Base-by-base conservation (phyloP, 2,329 filamentous ascomycete genomes). In the Sporothrix pallida region DNA sequence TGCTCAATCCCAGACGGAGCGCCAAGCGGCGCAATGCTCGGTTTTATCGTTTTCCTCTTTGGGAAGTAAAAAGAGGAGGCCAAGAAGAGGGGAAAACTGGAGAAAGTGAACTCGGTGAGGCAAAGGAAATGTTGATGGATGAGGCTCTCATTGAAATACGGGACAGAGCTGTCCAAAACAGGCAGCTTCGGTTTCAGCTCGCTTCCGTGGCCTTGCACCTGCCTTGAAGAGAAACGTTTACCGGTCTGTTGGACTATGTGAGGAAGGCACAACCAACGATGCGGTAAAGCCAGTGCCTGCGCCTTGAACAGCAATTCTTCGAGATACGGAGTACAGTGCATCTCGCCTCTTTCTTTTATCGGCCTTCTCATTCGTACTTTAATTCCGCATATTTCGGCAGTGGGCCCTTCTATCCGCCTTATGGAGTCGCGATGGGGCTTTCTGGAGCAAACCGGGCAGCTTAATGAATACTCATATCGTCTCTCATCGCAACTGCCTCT, bases 41-140 rank as follows among this genome's bases (percentile, higher is more conserved):
- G 56, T n/a, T 54, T 52, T 52, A 58, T 71, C 70, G 70, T 71
- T 71, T 71, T 46, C 70, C 70, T 52, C 10, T 71, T 54, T 71
- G 56, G 58, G 70, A 48, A 52, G 56, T 12, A 37, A 10, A 23
- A 31, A 42, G 44, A 48, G 69, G 54, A 71, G 69, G 20, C 7
- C n/a, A 42, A 52, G 54, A 26, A 23, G 52, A 70, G 50, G 42
- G 62, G 62, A 15, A 67, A 67, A 48, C 62, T 48, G 62, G 26
- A 60, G 15, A 37, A 60, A 37, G 13, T 3, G 42, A 67, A 5
- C 5, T 48, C 9, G 62, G 37, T 46, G 37, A 23, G 42, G 17
- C 13, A 26, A 2, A 10, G 20, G 62, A 17, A 15, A n/a, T 65
- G 42, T 7, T 42, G 8, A n/a, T 20, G 37, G 60, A 46, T 8